phyloP scores from a whole-genome alignment of 805 yeast genomes.

The Yamadazyma ubonensis region DNA sequence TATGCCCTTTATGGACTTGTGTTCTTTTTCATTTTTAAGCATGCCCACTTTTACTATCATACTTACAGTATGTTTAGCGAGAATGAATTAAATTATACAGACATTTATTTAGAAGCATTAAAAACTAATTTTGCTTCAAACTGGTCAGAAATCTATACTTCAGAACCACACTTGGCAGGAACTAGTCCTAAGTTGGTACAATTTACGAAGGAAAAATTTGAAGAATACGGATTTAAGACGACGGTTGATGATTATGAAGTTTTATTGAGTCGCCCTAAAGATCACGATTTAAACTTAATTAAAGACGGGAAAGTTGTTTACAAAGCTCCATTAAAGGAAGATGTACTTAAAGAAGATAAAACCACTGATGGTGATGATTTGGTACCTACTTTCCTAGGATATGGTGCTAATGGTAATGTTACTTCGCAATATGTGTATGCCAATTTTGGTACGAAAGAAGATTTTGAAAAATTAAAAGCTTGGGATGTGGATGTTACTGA shows the following conservation, averaged over 20 bases:
- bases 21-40: not conserved
- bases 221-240: conserved; percentile 51
- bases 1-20: not conserved
- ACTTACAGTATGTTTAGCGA: not conserved
- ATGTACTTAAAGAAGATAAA: conserved; percentile 39
- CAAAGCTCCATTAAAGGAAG: conserved; percentile 53
- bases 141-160: conserved; percentile 42
- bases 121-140: conserved; percentile 39
- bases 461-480: conserved; percentile 44
- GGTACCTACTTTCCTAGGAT: conserved; percentile 58
- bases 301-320: conserved; percentile 37
- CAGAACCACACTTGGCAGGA: conserved; percentile 47
- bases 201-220: conserved; percentile 51
- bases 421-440: conserved; percentile 55
- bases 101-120: conserved; percentile 26
- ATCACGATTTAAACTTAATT: conserved; percentile 38
- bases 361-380: conserved; percentile 37
- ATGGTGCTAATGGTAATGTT: conserved; percentile 63
- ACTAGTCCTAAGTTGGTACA: conserved; percentile 44
- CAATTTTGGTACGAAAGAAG: conserved; percentile 58
- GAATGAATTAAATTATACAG: conserved; percentile 10
- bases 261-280: conserved; percentile 52
- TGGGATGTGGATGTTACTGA: conserved; percentile 46
- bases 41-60: not conserved
- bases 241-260: conserved; percentile 55